Evolutionary conservation across 352 stramenopile species (phyloP), one percentile per base, ranked within the genome.

Genomic region (Phytopythium montanum): DNA sequence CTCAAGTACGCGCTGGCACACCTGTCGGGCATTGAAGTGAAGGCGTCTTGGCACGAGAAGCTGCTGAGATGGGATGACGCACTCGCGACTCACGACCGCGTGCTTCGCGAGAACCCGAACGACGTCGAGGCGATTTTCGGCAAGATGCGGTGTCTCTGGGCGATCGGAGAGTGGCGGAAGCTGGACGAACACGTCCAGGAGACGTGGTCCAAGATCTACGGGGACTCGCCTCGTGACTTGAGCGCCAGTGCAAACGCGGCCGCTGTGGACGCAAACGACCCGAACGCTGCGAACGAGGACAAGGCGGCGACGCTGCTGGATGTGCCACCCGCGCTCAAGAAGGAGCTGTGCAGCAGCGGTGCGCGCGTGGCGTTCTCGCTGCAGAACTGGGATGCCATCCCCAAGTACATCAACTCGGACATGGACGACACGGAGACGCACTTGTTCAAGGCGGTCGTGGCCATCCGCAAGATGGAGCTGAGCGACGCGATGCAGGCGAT

Each of bases 121-220:
- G 94, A 99, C 68, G 88, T 98, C n/a, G 91, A 98, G 69, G 87
- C 96, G 18, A 96, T 99, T 54, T 89, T 99, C 39, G 97, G 98
- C 42, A 99, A 97, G 63, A 98, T 99, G 88, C 90, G 97, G 25
- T 99, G 98, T 72, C 76, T 99, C n/a, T 98, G 98, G 73, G 96
- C 97, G 5, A 88, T 98, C 46, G 97, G 97, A 12, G 92, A 99
- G 60, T 99, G 97, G 96, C 75, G 90, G n/a, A 88, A 94, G 57
- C 83, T 99, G 14, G 90, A 99, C 21, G 86, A 98, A 48, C 85
- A 99, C 65, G 94, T 97, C 1, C 59, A 90, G 28, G 76, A 91
- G 28, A 93, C 83, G 18, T 95, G 86, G 86, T 68, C 80, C 10
- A 93, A 95, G 70, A 92, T 95, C 58, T 93, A 94, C 26, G 81